These are phyloP conservation scores for Turnera subulata DNA, from an alignment of 345 rosid species.

Conservation along the genomic window DNA sequence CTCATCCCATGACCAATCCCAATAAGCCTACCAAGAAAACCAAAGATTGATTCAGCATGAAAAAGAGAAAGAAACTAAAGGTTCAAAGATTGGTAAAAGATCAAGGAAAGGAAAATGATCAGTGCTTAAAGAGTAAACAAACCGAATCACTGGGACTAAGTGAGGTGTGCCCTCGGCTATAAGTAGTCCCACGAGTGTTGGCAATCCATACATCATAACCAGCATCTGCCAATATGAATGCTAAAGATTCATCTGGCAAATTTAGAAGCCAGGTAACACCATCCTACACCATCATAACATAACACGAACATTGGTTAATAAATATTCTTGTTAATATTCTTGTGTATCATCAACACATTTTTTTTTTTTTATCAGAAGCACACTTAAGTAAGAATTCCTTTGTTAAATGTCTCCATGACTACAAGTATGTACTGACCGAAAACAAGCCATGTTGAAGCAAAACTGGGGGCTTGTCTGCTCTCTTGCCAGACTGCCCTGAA, in stretches of 20 bases:
- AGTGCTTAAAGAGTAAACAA: neutral
- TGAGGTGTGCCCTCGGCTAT: constrained; percentile 33
- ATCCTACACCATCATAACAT: constrained; percentile 25
- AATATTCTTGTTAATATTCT: no score
- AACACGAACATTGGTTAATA: no score
- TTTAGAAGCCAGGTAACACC: constrained; percentile 34
- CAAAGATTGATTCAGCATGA: no score
- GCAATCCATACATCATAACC: constrained; percentile 47
- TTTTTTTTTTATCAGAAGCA: no score
- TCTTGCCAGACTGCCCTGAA: constrained; percentile 13
- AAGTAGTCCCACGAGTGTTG: constrained; percentile 38
- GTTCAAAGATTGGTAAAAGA: neutral
- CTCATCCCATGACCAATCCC: constrained; percentile 38
- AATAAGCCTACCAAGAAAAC: constrained; percentile 19
- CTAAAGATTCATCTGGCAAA: constrained; percentile 28
- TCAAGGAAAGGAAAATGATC: neutral
- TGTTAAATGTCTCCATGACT: no score
- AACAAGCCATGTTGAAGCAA: constrained; percentile 48
- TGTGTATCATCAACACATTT: no score
- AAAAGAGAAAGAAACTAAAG: neutral
- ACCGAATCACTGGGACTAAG: constrained; percentile 29
- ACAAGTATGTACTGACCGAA: constrained; percentile 20
- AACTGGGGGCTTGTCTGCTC: constrained; percentile 42
- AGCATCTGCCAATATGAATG: constrained; percentile 35
- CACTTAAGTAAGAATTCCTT: no score